Evolutionary conservation across 306 rosid genomes (phyloP), one percentile per base, ranked within the genome.

Genomic region (Acacia confusa): DNA sequence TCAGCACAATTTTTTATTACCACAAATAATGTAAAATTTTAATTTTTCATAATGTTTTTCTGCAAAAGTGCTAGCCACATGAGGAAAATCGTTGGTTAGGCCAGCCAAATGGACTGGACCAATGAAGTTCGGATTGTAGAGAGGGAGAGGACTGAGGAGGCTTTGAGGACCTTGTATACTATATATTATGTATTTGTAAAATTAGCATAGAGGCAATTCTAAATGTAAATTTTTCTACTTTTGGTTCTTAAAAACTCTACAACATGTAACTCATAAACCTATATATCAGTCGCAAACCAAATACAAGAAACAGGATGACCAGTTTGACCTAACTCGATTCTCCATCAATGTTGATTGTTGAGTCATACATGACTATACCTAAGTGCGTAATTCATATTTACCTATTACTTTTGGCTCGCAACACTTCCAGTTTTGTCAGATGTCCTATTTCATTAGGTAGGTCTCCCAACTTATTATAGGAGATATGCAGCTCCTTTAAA

Each of bases 391-490:
- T 73, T 36, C 58, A 68, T 48, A 64, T 24, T 83, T 89, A 92
- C 99, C 99, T 90, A 83, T 95, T 95, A 57, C 81, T 83, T 87
- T 89, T 90, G 79, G 76, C 94, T 78, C 69, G 86, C 89, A 95
- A 86, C 70, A 91, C 87, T 85, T 95, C 97, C 76, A 95, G 92
- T 67, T 80, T 79, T 43, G 89, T 84, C 74, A 95, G 80, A 28
- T 77, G 80, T 78, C 91, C 87, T 63, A 95, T 87, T 86, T 93
- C 97, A 81, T 48, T 63, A 36, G 99, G 97, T 66, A 95, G 90
- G 82, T 91, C 73, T 65, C 74, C 80, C 88, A 93, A 86, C 81
- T 87, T 84, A 91, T 95, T 95, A 63, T 86, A 82, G 44, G 92
- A 87, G 81, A 95, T 79, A 87, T 88, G 83, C 68, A 95, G 89